A percentile compares a stretch with the other conserved stretches of the same genome.
Conservation (phyloP, 768 basidiomycete genomes). For the Auriscalpium vulgare region DNA sequence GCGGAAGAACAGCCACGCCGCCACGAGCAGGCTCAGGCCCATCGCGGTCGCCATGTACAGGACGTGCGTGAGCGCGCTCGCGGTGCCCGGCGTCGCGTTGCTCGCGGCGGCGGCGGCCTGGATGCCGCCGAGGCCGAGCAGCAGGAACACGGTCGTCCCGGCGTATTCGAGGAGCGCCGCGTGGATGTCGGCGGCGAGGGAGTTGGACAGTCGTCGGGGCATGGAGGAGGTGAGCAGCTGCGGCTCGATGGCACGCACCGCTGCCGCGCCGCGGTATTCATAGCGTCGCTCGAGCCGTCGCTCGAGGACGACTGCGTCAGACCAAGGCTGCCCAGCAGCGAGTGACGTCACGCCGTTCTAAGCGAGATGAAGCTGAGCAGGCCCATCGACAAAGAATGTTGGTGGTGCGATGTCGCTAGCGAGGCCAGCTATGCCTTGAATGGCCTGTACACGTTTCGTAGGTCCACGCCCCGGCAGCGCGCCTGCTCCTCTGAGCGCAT, state of each 20-base stretch:
- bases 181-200: constrained; percentile 27
- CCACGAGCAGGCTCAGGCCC: constrained; percentile 54
- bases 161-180: constrained; percentile 52
- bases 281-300: neutral
- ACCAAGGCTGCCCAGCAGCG: too few species aligned
- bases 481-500: too few species aligned
- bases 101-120: constrained; percentile 42
- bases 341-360: neutral
- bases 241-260: neutral
- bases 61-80: constrained; percentile 28
- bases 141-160: constrained; percentile 54
- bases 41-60: constrained; percentile 53
- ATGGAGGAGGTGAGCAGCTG: neutral
- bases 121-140: constrained; percentile 58
- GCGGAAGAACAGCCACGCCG: constrained; percentile 63
- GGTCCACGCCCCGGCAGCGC: too few species aligned
- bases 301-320: too few species aligned
- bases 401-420: too few species aligned
- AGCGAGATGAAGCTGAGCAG: too few species aligned
- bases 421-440: too few species aligned
- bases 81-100: constrained; percentile 5
- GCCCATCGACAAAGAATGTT: too few species aligned
- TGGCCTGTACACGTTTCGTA: too few species aligned
- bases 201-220: constrained; percentile 16
- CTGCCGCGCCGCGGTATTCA: neutral